A percentile compares a stretch with the other conserved stretches of the same genome.
Evolutionary conservation across 2,329 filamentous ascomycete species (phyloP).

Genomic region (Fusarium chlamydosporum): DNA sequence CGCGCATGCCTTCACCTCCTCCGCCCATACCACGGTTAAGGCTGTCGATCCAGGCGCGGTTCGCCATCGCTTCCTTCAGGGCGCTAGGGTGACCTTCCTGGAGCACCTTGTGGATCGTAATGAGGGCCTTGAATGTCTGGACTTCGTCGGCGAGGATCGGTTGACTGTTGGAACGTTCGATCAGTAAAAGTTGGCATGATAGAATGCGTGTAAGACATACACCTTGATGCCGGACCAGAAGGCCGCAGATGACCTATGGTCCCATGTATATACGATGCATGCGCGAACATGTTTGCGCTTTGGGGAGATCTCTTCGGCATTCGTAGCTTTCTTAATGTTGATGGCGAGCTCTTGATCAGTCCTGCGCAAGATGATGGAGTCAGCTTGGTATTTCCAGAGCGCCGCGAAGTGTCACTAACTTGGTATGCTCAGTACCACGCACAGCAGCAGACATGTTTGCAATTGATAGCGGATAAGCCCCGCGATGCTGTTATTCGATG

Average conservation of each 20-base stretch:
- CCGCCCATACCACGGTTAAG: conserved; percentile 85
- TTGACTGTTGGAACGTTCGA: conserved; percentile 70
- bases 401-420: conserved; percentile 50
- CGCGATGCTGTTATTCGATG: conserved; percentile 28
- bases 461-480: conserved; percentile 37
- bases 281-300: conserved; percentile 95
- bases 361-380: conserved; percentile 56
- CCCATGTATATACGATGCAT: conserved; percentile 99
- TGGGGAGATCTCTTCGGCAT: conserved; percentile 75
- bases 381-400: conserved; percentile 27
- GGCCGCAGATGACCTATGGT: conserved; percentile 93
- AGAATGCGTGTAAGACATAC: conserved; percentile 67
- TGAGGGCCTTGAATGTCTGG: conserved; percentile 98
- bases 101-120: conserved; percentile 96
- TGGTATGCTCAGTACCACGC: conserved; percentile 56
- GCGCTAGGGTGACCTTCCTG: conserved; percentile 95
- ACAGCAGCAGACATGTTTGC: conserved; percentile 53
- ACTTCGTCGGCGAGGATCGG: conserved; percentile 98
- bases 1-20: conserved; percentile 86
- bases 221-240: conserved; percentile 99
- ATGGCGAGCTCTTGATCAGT: conserved; percentile 78
- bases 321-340: conserved; percentile 79
- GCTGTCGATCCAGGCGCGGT: conserved; percentile 93
- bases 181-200: conserved; percentile 25
- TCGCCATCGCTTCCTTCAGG: conserved; percentile 88